Base-by-base conservation (phyloP, 2,329 filamentous ascomycete species). In the Aspergillus sp. region DNA sequence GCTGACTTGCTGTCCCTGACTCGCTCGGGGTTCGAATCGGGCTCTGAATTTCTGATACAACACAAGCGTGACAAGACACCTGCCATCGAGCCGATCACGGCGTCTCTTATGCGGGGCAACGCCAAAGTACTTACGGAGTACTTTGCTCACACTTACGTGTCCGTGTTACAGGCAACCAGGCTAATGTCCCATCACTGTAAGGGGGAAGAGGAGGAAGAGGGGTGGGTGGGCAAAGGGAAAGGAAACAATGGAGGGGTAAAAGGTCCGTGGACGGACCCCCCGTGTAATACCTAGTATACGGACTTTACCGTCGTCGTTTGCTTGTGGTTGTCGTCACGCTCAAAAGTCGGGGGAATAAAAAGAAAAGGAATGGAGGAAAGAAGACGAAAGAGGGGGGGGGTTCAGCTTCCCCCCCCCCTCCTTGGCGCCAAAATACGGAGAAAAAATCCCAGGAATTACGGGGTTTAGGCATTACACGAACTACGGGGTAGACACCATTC, bases 111-210 rank as follows among this genome's bases (percentile, higher is more conserved):
- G 36, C 23, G 27, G 19, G 54, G 13, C n/a, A n/a, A 50, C 32
- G 32, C 15, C n/a, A 57, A n/a, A 41, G 19, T 8, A 36, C 17
- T 5, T 10, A 42, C 27, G 25, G 25, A 27, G 15, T 17, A 8
- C 25, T 41, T 17, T 10, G 39, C 15, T 19, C 10, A 32, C 39
- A 23, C 39, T 32, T 55, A 47, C 53, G 53, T 55, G 30, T 32
- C 15, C 17, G 50, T 54, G 41, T 36, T 21, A 36, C 50, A 38
- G 49, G 38, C 41, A 47, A 27, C 57, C 30, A 44, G 39, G 32
- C 39, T 47, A 38, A 53, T 27, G 38, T 52, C 42, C 39, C 57
- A 27, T 44, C 23, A 19, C 56, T 54, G 57, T 21, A 58, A 53
- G 49, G 56, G 49, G 32, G 25, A 21, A 17, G 25, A 30, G n/a